Evolutionary conservation across 1,139 yeast species (phyloP).

Genomic region (Geotrichum phurueaensis): DNA sequence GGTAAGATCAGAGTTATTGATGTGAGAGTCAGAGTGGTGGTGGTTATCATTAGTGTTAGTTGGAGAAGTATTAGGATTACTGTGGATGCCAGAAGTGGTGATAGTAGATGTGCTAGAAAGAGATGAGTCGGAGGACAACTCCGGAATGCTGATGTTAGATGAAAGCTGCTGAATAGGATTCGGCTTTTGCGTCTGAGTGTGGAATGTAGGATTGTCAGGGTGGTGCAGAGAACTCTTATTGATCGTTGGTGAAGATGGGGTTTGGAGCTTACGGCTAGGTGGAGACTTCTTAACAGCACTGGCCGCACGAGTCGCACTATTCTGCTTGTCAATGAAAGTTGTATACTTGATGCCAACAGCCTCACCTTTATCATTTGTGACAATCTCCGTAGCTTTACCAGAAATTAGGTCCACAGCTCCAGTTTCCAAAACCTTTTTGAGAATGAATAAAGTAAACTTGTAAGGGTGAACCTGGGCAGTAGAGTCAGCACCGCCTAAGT

Average conservation of each 20-base stretch:
- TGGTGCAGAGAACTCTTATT: conserved; percentile 19
- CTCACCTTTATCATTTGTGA: conserved; percentile 24
- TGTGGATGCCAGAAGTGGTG: background rate
- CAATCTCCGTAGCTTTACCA: conserved; percentile 72
- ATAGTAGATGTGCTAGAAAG: background rate
- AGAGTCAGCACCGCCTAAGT: conserved; percentile 77
- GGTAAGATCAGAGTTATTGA: conserved; percentile 9
- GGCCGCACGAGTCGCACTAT: conserved; percentile 40
- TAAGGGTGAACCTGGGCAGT: conserved; percentile 98
- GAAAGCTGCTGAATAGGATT: background rate
- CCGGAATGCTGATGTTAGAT: background rate
- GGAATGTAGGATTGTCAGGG: conserved; percentile 18
- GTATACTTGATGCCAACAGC: conserved; percentile 25
- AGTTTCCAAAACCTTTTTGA: conserved; percentile 73
- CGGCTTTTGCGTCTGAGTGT: conserved; percentile 1
- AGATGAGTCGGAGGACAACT: background rate
- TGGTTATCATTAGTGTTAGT: background rate
- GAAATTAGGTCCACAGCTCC: conserved; percentile 83
- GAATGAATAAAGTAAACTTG: conserved; percentile 74
- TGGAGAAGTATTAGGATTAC: background rate
- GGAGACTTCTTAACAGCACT: background rate
- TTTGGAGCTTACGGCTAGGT: background rate
- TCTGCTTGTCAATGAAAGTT: conserved; percentile 47
- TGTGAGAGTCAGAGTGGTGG: background rate
- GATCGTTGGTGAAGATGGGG: conserved; percentile 5